Evolutionary conservation across 257 asterid species (phyloP).

Genomic region (Striga asiatica): DNA sequence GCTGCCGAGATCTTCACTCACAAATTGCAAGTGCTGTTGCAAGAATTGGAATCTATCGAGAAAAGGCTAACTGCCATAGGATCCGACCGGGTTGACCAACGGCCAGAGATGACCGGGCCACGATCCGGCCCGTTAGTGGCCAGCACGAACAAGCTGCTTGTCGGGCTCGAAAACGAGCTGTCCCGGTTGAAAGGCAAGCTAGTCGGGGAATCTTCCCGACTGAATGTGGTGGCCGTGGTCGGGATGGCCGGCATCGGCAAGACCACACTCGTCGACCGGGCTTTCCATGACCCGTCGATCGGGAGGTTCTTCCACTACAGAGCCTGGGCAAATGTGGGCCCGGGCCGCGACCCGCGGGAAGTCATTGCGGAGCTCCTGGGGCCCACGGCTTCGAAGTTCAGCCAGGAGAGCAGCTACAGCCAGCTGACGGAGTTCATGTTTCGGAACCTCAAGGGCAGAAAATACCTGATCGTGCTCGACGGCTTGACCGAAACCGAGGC

Average conservation of each 20-base stretch:
- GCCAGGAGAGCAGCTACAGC: neutral
- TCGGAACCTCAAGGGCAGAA: neutral
- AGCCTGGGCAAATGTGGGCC: neutral
- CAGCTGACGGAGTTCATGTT: neutral
- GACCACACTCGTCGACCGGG: constrained; percentile 5
- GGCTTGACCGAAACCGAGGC: neutral
- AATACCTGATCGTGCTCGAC: neutral
- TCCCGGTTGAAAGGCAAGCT: neutral
- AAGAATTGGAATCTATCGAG: neutral
- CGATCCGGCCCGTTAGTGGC: neutral
- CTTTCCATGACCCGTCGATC: neutral
- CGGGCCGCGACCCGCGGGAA: neutral
- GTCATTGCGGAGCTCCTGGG: neutral
- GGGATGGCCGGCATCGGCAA: constrained; percentile 13
- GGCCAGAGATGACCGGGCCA: no score
- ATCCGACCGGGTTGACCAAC: neutral
- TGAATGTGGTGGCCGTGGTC: neutral
- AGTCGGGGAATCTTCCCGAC: neutral
- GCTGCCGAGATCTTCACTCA: neutral
- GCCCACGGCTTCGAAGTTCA: neutral
- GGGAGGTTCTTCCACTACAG: neutral
- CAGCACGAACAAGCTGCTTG: neutral
- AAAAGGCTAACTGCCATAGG: neutral
- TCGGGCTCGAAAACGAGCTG: neutral
- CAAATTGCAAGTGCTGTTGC: neutral